Evolutionary conservation across 352 stramenopile species (phyloP), one percentile per base, ranked within the genome.

Genomic region (Pythium insidiosum): DNA sequence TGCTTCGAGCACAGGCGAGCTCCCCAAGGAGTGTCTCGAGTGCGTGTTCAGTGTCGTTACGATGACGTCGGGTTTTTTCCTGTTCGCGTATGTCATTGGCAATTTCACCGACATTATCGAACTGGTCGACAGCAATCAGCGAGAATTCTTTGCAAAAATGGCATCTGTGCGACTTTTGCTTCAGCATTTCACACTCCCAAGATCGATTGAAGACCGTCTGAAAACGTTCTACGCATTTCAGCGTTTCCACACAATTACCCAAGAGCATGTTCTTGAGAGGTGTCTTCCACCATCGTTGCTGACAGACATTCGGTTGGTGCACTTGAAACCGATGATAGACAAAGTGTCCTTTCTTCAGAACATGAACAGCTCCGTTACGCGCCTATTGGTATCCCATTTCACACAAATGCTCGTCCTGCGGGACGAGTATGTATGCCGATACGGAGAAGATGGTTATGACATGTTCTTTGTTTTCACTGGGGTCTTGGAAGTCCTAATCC

Each of bases 381-480:
- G 67, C 7, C 65, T 78, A 58, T 55, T 82, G 13, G 69, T 82
- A 7, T 64, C 63, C 0, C 65, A 73, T 18, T 73, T 82, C 36
- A 61, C 44, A 6, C 69, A 82, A 37, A 47, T 63, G 9, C 49
- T 82, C 5, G 47, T 77, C 3, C 47, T 73, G 1, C 44, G 59
- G 1, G 56, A 75, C 13, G 49, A 77, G 35, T 73, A 65, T 22
- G 57, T 75, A 2, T 79, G 61, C 30, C 54, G 55, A 10, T 67
- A 59, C 16, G 58, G 64, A 4, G 69, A 82, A 7, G 58, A 77
- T 18, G 69, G 66, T 1, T 65, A 51, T 23, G 69, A 82, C n/a
- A 82, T 82, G 69, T 82, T 53, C 25, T 79, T 82, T 36, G 59
- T 82, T 1, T 82, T 77, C 29, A 67, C 68, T 4, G 69, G 69